Percentiles rank a stretch among this genome's conserved stretches.
phyloP scores from a whole-genome alignment of 176 grass and related monocot species.

The Puya raimondii region DNA sequence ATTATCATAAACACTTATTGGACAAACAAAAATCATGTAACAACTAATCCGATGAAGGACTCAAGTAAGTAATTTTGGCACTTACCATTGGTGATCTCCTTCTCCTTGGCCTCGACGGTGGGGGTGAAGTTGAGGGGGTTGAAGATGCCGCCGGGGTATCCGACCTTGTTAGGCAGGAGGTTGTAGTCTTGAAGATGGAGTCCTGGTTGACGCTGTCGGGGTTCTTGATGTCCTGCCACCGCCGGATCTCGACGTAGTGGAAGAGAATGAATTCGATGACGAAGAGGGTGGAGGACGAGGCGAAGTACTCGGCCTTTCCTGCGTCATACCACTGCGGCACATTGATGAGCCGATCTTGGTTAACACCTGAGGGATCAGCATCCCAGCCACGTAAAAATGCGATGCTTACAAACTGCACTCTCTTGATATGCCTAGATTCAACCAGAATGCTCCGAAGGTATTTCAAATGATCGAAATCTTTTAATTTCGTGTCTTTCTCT shows the following conservation, averaged over 20 bases:
- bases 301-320: constrained; percentile 75
- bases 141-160: constrained; percentile 59
- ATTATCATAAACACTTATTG: neutral
- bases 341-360: too few relatives aligned
- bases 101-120: constrained; percentile 61
- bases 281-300: constrained; percentile 73
- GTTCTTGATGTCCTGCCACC: constrained; percentile 88
- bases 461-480: too few relatives aligned
- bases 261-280: constrained; percentile 49
- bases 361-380: too few relatives aligned
- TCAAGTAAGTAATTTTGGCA: neutral
- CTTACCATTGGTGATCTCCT: constrained; percentile 69
- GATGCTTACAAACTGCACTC: too few relatives aligned
- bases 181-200: constrained; percentile 83
- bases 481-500: too few relatives aligned
- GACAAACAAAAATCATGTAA: neutral
- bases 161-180: constrained; percentile 44
- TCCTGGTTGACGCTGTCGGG: constrained; percentile 65
- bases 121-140: constrained; percentile 73
- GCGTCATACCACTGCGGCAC: constrained; percentile 25
- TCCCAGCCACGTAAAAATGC: too few relatives aligned
- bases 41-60: neutral
- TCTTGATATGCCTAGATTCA: too few relatives aligned
- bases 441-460: too few relatives aligned
- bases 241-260: constrained; percentile 76